Conservation (phyloP, 306 rosid species). For the Dalbergia cultrata region DNA sequence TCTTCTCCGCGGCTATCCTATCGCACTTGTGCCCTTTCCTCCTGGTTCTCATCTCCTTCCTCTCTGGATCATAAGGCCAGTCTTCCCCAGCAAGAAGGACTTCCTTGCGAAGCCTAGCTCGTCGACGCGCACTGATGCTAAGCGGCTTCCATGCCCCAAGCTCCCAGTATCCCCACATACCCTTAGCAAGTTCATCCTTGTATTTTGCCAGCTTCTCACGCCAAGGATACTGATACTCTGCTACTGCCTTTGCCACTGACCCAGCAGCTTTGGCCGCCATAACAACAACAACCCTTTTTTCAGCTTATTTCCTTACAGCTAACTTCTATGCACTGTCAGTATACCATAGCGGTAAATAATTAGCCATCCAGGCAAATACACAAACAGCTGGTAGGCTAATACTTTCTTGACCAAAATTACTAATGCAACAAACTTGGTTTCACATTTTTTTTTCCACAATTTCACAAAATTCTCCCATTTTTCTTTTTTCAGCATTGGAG, state of each 20-base stretch:
- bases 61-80: constrained; percentile 81
- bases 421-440: neutral
- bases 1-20: constrained; percentile 79
- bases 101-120: constrained; percentile 81
- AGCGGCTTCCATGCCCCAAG: constrained; percentile 94
- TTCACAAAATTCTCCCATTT: neutral
- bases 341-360: constrained; percentile 12
- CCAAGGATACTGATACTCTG: constrained; percentile 81
- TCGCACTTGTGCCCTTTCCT: constrained; percentile 92
- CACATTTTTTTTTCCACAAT: neutral
- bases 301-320: constrained; percentile 27
- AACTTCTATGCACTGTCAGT: constrained; percentile 11
- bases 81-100: constrained; percentile 81
- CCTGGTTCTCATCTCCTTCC: constrained; percentile 85
- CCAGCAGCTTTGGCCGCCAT: constrained; percentile 80
- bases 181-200: constrained; percentile 77
- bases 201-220: constrained; percentile 72
- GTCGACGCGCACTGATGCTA: constrained; percentile 72
- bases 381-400: constrained; percentile 8
- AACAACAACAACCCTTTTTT: neutral
- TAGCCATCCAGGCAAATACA: constrained; percentile 9
- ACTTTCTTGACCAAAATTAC: neutral
- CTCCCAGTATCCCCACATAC: constrained; percentile 91
- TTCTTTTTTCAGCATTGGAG: neutral
- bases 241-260: constrained; percentile 62